Percentiles rank a stretch among this genome's conserved stretches.
Evolutionary conservation across 371 early-diverging fungal genomes (phyloP).

Genomic region (Smittium mucronatum): DNA sequence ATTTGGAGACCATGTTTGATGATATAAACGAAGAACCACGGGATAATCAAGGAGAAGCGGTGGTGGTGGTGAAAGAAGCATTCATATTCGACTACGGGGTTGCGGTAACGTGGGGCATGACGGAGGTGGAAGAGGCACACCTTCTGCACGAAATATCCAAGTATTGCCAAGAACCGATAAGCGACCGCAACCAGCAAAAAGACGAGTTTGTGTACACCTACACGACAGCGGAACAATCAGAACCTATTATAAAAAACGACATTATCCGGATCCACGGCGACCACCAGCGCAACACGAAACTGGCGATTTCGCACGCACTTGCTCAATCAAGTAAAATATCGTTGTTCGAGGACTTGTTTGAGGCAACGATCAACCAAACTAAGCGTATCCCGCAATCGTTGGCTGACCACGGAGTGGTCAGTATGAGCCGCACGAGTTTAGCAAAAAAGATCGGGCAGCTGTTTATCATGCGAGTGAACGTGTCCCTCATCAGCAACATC

Average conservation of each 20-base stretch:
- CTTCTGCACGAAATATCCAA: conserved; percentile 57
- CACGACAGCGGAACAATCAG: conserved; percentile 33
- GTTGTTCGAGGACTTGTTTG: conserved; percentile 64
- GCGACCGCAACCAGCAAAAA: conserved; percentile 43
- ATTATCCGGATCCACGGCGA: conserved; percentile 59
- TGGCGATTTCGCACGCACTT: conserved; percentile 73
- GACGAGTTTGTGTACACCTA: conserved; percentile 89
- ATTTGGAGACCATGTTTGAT: too few relatives aligned
- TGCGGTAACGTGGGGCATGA: conserved; percentile 90
- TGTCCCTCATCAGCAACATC: conserved; percentile 70
- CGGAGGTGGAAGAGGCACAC: conserved; percentile 64
- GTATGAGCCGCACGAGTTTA: conserved; percentile 60
- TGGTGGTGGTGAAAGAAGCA: conserved; percentile 43
- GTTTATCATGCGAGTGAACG: conserved; percentile 77
- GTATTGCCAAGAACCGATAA: conserved; percentile 35
- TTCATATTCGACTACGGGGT: conserved; percentile 90
- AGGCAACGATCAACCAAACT: conserved; percentile 69
- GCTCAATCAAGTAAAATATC: conserved; percentile 82
- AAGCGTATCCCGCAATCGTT: conserved; percentile 70
- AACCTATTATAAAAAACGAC: conserved; percentile 52
- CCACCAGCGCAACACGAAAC: conserved; percentile 63
- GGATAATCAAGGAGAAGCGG: background rate
- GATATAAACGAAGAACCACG: too few relatives aligned
- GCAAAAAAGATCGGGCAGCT: conserved; percentile 76
- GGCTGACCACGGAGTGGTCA: conserved; percentile 67